Conservation (phyloP, 2,329 filamentous ascomycete genomes). For the Nothophaeocryptopus gaeumannii region DNA sequence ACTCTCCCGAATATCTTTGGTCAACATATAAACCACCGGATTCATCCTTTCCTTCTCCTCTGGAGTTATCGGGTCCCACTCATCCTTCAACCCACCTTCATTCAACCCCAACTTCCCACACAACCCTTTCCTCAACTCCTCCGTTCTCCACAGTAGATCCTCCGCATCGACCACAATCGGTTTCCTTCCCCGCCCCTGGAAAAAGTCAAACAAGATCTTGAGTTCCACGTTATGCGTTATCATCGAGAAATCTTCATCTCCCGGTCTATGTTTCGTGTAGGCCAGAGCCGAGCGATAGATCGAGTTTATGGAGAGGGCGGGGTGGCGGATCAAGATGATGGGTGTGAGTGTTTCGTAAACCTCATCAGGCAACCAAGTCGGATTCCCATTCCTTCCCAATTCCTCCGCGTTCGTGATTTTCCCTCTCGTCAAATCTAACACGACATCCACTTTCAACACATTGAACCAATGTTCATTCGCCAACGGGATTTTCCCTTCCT, state of each 20-base stretch:
- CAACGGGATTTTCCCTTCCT: not conserved
- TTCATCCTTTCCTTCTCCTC: not conserved
- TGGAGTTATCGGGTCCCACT: not conserved
- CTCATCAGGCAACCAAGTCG: not conserved
- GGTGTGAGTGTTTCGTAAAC: not conserved
- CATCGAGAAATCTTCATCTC: not conserved
- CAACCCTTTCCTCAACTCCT: not conserved
- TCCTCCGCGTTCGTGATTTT: not conserved
- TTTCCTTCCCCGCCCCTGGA: not conserved
- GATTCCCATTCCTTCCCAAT: not conserved
- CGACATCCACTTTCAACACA: not conserved
- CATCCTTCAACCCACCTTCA: not conserved
- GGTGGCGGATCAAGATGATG: constrained; percentile 7
- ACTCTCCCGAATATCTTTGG: not conserved
- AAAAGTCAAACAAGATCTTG: constrained; percentile 5
- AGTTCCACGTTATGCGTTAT: not conserved
- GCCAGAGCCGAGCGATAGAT: not conserved
- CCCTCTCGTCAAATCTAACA: not conserved
- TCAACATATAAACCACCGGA: not conserved
- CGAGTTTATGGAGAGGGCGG: not conserved
- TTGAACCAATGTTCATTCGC: constrained; percentile 8
- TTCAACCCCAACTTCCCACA: not conserved
- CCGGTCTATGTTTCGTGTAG: not conserved
- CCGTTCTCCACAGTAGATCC: constrained; percentile 3
- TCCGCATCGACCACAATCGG: constrained; percentile 4